Conservation (phyloP, 2,329 filamentous ascomycete genomes). For the Cercospora sesami region DNA sequence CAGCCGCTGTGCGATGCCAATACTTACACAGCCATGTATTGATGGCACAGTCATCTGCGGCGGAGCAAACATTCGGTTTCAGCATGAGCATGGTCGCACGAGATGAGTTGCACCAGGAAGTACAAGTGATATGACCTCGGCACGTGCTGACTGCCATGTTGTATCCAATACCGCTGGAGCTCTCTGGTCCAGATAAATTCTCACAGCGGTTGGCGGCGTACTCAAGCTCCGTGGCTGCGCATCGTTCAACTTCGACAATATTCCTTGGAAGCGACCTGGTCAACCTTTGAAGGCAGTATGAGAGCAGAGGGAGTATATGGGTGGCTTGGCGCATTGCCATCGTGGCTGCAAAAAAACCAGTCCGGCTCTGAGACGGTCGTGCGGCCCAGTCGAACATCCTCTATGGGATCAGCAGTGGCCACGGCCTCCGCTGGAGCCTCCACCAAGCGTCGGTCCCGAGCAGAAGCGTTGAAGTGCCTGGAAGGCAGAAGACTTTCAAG, state of each 20-base stretch:
- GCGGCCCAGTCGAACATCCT: background rate
- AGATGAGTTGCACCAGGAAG: background rate
- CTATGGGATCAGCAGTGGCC: background rate
- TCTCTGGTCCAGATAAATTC: background rate
- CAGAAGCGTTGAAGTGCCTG: slow-evolving; percentile 9
- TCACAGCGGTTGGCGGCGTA: background rate
- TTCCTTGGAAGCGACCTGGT: background rate
- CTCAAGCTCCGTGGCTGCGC: background rate
- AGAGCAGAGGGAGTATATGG: background rate
- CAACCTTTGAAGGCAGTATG: background rate
- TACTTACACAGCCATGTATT: background rate
- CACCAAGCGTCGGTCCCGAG: slow-evolving; percentile 10
- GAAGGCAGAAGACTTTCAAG: slow-evolving; percentile 9
- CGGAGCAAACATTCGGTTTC: background rate
- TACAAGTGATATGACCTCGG: background rate
- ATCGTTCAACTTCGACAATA: background rate
- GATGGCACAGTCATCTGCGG: background rate
- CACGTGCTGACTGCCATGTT: background rate
- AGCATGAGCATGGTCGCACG: background rate
- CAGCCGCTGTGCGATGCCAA: background rate
- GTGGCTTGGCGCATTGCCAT: slow-evolving; percentile 8
- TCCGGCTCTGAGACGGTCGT: background rate
- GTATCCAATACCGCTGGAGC: background rate
- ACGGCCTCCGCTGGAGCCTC: slow-evolving; percentile 4
- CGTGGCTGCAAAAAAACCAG: slow-evolving; percentile 6